Percentiles rank a stretch among this genome's conserved stretches.
These are phyloP conservation scores for Glebionis coronaria DNA, from an alignment of 129 eudicot genomes.

Conservation along the genomic window DNA sequence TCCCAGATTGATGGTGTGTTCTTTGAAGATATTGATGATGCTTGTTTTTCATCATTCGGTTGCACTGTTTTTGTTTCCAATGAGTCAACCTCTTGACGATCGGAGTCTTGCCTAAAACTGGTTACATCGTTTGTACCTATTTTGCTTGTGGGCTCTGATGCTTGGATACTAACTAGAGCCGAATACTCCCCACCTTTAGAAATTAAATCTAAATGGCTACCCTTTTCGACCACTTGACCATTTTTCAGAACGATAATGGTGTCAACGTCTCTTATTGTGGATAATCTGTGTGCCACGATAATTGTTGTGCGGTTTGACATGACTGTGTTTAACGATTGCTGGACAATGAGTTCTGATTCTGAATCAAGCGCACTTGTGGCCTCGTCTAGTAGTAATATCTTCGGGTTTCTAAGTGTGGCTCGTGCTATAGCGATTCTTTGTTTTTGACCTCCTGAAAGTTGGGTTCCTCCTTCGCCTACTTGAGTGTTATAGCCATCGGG, in stretches of 20 bases:
- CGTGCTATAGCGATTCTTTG: slow-evolving; percentile 84
- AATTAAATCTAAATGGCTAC: slow-evolving; percentile 49
- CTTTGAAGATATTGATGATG: slow-evolving; percentile 17
- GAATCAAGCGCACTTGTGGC: slow-evolving; percentile 91
- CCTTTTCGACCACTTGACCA: slow-evolving; percentile 62
- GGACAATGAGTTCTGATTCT: slow-evolving; percentile 72
- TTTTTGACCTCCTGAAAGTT: slow-evolving; percentile 86
- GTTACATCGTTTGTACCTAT: slow-evolving; percentile 20
- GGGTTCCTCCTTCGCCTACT: slow-evolving; percentile 90
- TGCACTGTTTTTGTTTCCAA: slow-evolving; percentile 11
- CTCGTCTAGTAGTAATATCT: slow-evolving; percentile 76
- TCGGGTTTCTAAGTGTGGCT: slow-evolving; percentile 70
- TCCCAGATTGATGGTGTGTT: slow-evolving; percentile 54
- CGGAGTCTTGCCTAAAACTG: not conserved
- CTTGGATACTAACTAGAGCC: slow-evolving; percentile 53
- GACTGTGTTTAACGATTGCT: slow-evolving; percentile 53
- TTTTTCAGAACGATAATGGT: slow-evolving; percentile 55
- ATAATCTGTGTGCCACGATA: slow-evolving; percentile 66
- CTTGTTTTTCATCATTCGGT: slow-evolving; percentile 12
- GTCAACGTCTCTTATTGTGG: slow-evolving; percentile 67
- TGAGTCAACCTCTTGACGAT: slow-evolving; percentile 16
- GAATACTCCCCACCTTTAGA: slow-evolving; percentile 62
- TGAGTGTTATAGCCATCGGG: slow-evolving; percentile 75
- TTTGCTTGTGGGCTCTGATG: slow-evolving; percentile 30
- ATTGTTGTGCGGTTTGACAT: slow-evolving; percentile 69